phyloP scores from a whole-genome alignment of 257 asterid genomes.

The Ophiorrhiza pumila region DNA sequence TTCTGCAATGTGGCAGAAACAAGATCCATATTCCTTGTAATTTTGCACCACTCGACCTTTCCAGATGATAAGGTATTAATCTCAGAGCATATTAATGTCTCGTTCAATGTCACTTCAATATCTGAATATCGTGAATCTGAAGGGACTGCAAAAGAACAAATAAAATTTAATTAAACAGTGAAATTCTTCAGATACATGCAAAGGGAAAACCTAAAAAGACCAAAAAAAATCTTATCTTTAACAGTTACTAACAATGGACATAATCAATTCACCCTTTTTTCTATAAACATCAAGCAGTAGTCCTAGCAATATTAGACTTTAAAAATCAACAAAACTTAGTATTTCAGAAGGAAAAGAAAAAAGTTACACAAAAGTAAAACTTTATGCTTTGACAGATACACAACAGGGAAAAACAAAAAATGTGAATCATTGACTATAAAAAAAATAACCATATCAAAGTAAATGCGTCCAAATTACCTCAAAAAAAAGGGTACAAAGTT shows the following conservation, averaged over 20 bases:
- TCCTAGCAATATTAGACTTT: no score
- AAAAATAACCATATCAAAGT: neutral
- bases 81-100: conserved; percentile 52
- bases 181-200: neutral
- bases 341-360: neutral
- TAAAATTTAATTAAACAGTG: conserved; percentile 17
- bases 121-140: conserved; percentile 50
- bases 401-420: neutral
- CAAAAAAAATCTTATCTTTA: neutral
- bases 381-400: neutral
- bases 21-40: conserved; percentile 69
- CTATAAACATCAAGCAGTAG: neutral
- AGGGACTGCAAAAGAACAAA: conserved; percentile 54
- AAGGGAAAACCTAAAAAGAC: neutral
- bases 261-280: no score
- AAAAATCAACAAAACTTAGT: no score
- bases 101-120: conserved; percentile 57
- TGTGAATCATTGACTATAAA: no score
- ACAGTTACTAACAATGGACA: neutral
- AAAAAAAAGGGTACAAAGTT: neutral
- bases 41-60: conserved; percentile 78
- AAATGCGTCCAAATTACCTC: neutral
- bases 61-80: conserved; percentile 39
- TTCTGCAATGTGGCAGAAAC: conserved; percentile 61
- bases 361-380: neutral